These are phyloP conservation scores for Pholiota microspora DNA, from an alignment of 768 basidiomycete genomes.

Conservation along the genomic window DNA sequence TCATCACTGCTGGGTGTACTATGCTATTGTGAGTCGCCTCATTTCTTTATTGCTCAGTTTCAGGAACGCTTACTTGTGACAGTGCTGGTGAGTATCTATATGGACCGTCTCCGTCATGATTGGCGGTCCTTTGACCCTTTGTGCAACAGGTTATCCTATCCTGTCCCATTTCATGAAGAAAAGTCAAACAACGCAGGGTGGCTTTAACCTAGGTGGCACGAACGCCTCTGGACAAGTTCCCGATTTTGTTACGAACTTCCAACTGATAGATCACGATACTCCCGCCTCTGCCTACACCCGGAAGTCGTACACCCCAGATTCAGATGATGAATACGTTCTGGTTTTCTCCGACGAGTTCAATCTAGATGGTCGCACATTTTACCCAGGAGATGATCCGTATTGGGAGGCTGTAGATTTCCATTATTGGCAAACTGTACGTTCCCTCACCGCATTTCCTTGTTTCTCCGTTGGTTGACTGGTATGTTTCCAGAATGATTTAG, in stretches of 20 bases:
- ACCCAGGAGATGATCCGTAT: conserved; percentile 67
- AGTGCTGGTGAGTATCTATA: conserved; percentile 36
- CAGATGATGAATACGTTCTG: conserved; percentile 46
- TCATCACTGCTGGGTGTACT: conserved; percentile 47
- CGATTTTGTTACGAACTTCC: conserved; percentile 46
- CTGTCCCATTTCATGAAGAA: conserved; percentile 40
- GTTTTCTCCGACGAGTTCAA: conserved; percentile 88
- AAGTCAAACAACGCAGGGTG: conserved; percentile 44
- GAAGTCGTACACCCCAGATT: conserved; percentile 52
- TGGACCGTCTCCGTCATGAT: neutral
- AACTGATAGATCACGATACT: conserved; percentile 74
- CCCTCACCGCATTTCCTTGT: too few species aligned
- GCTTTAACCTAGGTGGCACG: conserved; percentile 71
- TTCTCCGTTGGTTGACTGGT: too few species aligned
- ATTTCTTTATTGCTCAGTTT: neutral
- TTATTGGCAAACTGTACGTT: conserved; percentile 58
- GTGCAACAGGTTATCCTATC: conserved; percentile 47
- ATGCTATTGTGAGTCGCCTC: conserved; percentile 51
- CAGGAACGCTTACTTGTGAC: conserved; percentile 3
- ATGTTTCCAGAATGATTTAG: conserved; percentile 63
- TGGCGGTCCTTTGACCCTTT: neutral
- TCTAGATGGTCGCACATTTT: conserved; percentile 65
- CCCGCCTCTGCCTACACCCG: conserved; percentile 52
- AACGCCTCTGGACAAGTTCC: conserved; percentile 72
- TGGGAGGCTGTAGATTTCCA: conserved; percentile 62